Conservation (phyloP, 2,329 filamentous ascomycete species). For the Phoma herbarum region DNA sequence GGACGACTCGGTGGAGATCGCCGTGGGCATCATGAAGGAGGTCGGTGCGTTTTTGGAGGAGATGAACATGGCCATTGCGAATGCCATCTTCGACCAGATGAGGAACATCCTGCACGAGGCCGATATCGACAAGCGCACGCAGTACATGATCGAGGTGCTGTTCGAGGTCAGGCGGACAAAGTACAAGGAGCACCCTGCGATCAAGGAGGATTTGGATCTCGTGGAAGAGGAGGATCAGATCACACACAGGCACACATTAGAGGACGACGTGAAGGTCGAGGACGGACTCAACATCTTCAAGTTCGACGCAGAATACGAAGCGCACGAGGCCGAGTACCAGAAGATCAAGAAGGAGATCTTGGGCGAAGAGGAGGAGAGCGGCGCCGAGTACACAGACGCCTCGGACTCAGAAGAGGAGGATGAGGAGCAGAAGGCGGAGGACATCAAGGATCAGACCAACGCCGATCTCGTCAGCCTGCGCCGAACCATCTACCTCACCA, state of each 20-base stretch:
- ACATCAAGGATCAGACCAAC: constrained; percentile 98
- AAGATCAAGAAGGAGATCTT: constrained; percentile 92
- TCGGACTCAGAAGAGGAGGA: constrained; percentile 78
- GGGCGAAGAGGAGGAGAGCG: constrained; percentile 76
- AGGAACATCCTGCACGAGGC: constrained; percentile 94
- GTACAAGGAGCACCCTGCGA: constrained; percentile 91
- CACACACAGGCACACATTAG: constrained; percentile 83
- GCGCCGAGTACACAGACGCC: constrained; percentile 70
- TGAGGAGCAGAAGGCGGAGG: constrained; percentile 80
- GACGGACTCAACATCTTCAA: constrained; percentile 96
- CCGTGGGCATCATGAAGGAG: constrained; percentile 90
- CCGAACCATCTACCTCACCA: constrained; percentile 94
- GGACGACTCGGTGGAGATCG: constrained; percentile 97
- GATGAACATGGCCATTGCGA: constrained; percentile 87
- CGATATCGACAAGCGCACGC: constrained; percentile 96
- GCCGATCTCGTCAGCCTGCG: constrained; percentile 93
- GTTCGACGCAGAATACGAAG: constrained; percentile 87
- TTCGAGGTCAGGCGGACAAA: constrained; percentile 97
- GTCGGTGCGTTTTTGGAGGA: constrained; percentile 94
- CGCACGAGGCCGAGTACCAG: constrained; percentile 89
- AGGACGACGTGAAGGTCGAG: constrained; percentile 78
- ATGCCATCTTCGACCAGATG: constrained; percentile 95
- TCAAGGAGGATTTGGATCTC: constrained; percentile 92
- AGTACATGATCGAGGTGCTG: constrained; percentile 98
- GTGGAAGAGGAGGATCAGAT: constrained; percentile 99